Percentiles rank a stretch among this genome's conserved stretches.
These are phyloP conservation scores for Lentinus polychrous DNA, from an alignment of 1,284 basidiomycete species.

Conservation along the genomic window DNA sequence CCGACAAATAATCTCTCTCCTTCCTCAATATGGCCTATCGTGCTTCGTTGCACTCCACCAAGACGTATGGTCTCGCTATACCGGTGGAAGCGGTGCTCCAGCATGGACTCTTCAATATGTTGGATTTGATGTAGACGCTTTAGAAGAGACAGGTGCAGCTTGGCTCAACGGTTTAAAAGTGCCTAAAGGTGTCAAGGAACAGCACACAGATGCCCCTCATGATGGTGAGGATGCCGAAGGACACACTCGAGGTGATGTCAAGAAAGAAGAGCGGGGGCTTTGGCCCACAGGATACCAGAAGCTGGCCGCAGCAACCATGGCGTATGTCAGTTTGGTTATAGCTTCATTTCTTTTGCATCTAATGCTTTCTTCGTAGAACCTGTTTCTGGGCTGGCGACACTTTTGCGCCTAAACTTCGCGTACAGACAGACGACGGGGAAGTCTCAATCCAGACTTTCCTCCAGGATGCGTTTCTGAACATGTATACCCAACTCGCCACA, in stretches of 20 bases:
- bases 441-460: constrained; percentile 78
- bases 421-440: constrained; percentile 31
- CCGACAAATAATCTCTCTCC: constrained; percentile 61
- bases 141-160: constrained; percentile 79
- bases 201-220: background rate
- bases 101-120: constrained; percentile 84
- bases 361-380: constrained; percentile 39
- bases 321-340: constrained; percentile 41
- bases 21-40: constrained; percentile 75
- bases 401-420: constrained; percentile 69
- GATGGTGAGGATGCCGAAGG: background rate
- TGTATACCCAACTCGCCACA: constrained; percentile 66
- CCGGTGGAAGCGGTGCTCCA: constrained; percentile 88
- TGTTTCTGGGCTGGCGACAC: constrained; percentile 88
- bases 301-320: constrained; percentile 81
- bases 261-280: constrained; percentile 68
- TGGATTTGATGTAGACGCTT: constrained; percentile 70
- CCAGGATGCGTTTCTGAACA: constrained; percentile 77
- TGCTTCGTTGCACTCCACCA: constrained; percentile 84
- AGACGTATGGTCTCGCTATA: constrained; percentile 94
- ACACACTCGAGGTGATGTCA: constrained; percentile 46
- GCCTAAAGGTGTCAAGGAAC: background rate
- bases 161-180: constrained; percentile 75
- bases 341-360: constrained; percentile 4
- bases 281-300: constrained; percentile 94